Conservation (phyloP, 176 grass and related monocot species). For the Thinopyrum elongatum region DNA sequence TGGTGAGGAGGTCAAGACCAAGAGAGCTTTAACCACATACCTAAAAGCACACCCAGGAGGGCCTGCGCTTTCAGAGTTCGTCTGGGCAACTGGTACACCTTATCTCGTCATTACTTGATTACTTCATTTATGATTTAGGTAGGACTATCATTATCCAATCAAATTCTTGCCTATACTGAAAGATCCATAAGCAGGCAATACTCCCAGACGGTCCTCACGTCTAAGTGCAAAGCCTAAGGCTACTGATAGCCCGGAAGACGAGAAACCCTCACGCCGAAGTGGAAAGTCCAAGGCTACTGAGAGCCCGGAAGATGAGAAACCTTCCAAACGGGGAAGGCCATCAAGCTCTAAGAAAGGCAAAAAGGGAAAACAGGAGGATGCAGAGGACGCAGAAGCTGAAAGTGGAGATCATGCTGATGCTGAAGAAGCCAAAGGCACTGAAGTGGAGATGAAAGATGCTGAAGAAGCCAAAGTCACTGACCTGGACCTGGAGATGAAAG, state of each 20-base stretch:
- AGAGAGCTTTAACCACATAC: slow-evolving; percentile 69
- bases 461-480: slow-evolving; percentile 9
- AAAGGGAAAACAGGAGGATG: slow-evolving; percentile 39
- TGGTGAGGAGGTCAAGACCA: slow-evolving; percentile 90
- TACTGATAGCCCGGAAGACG: slow-evolving; percentile 56
- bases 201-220: slow-evolving; percentile 81
- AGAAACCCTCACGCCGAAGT: slow-evolving; percentile 34
- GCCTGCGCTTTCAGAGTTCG: slow-evolving; percentile 73
- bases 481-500: slow-evolving; percentile 31
- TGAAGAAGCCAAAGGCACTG: slow-evolving; percentile 29
- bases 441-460: slow-evolving; percentile 66
- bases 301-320: slow-evolving; percentile 65
- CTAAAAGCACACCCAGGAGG: slow-evolving; percentile 60
- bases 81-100: slow-evolving; percentile 75
- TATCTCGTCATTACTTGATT: not conserved
- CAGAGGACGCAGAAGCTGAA: slow-evolving; percentile 5
- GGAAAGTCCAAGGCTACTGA: slow-evolving; percentile 64
- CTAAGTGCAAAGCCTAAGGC: slow-evolving; percentile 76
- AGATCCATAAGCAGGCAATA: slow-evolving; percentile 69
- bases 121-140: not conserved
- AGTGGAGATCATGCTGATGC: slow-evolving; percentile 19
- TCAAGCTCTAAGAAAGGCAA: slow-evolving; percentile 36
- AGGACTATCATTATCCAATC: slow-evolving; percentile 8
- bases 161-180: slow-evolving; percentile 21
- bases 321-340: slow-evolving; percentile 34